Conservation (phyloP, 495 filamentous ascomycete genomes). For the Echria macrotheca region DNA sequence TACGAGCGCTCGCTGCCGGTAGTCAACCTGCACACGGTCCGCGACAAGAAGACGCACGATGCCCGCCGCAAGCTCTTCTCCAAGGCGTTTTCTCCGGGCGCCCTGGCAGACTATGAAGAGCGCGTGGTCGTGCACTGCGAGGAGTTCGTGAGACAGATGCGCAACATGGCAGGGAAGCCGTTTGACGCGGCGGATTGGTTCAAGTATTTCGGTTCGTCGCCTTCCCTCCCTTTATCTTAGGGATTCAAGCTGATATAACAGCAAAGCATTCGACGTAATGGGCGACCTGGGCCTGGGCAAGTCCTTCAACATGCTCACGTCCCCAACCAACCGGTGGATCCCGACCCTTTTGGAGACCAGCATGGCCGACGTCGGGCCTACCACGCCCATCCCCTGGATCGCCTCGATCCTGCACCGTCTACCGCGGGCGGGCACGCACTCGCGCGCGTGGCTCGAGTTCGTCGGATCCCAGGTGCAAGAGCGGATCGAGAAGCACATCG, state of each 20-base stretch:
- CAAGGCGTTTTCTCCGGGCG: neutral
- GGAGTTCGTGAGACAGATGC: neutral
- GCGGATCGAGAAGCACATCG: neutral
- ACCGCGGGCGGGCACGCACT: neutral
- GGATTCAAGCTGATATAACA: neutral
- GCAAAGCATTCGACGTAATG: neutral
- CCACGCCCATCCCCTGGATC: neutral
- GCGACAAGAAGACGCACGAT: constrained; percentile 1
- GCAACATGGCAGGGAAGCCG: neutral
- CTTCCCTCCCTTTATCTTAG: neutral
- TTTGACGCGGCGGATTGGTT: neutral
- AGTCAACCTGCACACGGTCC: neutral
- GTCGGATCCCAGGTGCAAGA: neutral
- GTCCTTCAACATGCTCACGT: neutral
- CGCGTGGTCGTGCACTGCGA: neutral
- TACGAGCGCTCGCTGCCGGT: constrained; percentile 4
- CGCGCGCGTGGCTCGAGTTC: neutral
- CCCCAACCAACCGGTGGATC: neutral
- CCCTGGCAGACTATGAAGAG: neutral
- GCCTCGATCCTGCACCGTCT: neutral
- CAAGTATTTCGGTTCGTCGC: neutral
- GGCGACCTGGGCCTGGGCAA: constrained; percentile 1
- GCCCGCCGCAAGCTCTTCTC: neutral
- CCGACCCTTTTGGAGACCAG: neutral
- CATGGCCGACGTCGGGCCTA: neutral